Base-by-base conservation (phyloP, 1,284 basidiomycete genomes). In the Peniophora sp. region DNA sequence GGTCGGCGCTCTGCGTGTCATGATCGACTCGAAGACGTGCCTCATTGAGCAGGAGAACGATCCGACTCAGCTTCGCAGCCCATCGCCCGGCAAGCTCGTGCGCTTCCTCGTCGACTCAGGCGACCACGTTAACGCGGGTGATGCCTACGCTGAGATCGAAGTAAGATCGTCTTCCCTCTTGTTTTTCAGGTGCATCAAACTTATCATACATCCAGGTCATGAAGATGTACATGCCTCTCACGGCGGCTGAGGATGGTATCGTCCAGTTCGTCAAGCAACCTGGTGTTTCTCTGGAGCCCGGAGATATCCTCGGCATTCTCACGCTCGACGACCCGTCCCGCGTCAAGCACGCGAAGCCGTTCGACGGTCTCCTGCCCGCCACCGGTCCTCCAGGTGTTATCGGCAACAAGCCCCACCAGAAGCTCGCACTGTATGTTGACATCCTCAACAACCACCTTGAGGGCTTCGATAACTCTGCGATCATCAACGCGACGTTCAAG, bases 11-110 rank as follows among this genome's bases (percentile, higher is more conserved):
- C 75, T 95, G 61, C 81, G 97, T 51, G 68, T 99, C 57, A 96
- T 96, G 83, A 83, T 99, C 57, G 94, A 97, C 68, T 81, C 92
- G 56, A 97, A 97, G 78, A 99, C 97, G 24, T 97, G 94, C 68
- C 78, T 97, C 68, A 96, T 99, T 60, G 97, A 98, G 71, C 95
- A 99, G 70, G 97, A 99, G 79, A 97, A 97, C 62, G 97, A 99
- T 66, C 97, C 97, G 5, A 99, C 97, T 15, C 96, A 99, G 69
- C 77, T 99, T 52, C 80, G 96, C 62, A 94, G 90, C 63, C 97
- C 97, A 11, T 93, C 88, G 70, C 97, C 97, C 22, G 97, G 97
- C 48, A 99, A 99, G 73, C 82, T 99, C 47, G 83, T 99, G 52
- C 81, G 95, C 49, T 96, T 89, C 76, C 82, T 99, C 56, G 87